Evolutionary conservation across 2,329 filamentous ascomycete genomes (phyloP).

Genomic region (Penicillium psychrosexuale): DNA sequence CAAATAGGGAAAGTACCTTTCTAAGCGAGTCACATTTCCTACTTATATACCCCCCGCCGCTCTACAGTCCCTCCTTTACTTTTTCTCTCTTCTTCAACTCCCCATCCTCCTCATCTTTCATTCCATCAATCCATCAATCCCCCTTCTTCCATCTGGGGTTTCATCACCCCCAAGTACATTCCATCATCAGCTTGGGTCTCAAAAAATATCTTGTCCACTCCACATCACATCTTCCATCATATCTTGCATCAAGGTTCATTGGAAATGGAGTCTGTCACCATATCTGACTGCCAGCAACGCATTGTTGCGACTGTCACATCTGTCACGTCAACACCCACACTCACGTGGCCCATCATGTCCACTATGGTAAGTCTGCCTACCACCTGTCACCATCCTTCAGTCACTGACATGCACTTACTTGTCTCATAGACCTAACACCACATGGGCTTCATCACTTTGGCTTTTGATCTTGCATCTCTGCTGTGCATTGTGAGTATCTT

Average conservation of each 20-base stretch:
- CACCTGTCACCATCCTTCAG: background rate
- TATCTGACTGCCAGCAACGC: background rate
- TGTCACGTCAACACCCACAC: background rate
- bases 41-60: background rate
- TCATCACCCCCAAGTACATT: background rate
- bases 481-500: background rate
- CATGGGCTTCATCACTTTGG: too few species aligned
- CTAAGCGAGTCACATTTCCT: background rate
- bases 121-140: background rate
- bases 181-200: background rate
- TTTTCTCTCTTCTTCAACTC: background rate
- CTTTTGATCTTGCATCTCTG: background rate
- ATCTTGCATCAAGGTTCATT: background rate
- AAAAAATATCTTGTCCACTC: background rate
- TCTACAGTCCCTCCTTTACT: background rate
- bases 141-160: background rate
- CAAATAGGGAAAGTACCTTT: background rate
- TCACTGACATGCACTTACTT: background rate
- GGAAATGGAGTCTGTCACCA: background rate
- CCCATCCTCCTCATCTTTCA: background rate
- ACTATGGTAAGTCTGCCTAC: background rate
- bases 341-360: background rate
- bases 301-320: background rate
- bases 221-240: background rate
- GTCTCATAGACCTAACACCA: background rate